phyloP scores from a whole-genome alignment of 768 basidiomycete genomes.

The Suillus discolor region DNA sequence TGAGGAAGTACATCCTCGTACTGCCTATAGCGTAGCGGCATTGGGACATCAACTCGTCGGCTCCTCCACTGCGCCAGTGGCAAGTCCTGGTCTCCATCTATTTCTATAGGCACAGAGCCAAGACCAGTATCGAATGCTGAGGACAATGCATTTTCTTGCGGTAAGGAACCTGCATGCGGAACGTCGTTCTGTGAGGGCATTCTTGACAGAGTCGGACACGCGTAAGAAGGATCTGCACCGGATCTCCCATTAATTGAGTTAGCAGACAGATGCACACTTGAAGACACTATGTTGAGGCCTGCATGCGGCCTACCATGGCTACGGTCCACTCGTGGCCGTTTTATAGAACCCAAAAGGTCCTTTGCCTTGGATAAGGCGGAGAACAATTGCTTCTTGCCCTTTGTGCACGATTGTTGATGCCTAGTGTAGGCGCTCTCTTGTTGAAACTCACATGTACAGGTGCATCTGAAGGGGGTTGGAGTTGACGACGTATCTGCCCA shows the following conservation, averaged over 20 bases:
- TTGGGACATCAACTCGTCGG: background rate
- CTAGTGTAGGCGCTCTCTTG: background rate
- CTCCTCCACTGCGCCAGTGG: constrained; percentile 6
- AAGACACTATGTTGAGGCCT: too few species aligned
- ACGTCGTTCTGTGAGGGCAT: too few species aligned
- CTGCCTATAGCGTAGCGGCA: constrained; percentile 2
- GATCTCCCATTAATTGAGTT: too few species aligned
- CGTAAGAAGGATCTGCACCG: too few species aligned
- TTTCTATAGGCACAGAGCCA: background rate
- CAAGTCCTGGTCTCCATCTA: background rate
- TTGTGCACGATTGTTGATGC: background rate
- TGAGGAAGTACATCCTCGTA: constrained; percentile 8
- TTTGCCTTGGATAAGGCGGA: background rate
- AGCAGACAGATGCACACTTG: too few species aligned
- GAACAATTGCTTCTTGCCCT: background rate
- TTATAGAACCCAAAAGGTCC: background rate
- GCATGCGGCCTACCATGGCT: too few species aligned
- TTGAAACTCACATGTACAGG: background rate
- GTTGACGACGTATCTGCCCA: background rate
- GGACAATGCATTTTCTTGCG: too few species aligned
- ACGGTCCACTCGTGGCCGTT: background rate
- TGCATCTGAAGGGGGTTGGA: background rate
- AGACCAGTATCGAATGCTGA: too few species aligned
- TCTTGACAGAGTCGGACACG: too few species aligned
- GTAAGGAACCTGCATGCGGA: too few species aligned